Evolutionary conservation across 164 flowering plant genomes (phyloP), one percentile per base, ranked within the genome.

Genomic region (Piper betle): DNA sequence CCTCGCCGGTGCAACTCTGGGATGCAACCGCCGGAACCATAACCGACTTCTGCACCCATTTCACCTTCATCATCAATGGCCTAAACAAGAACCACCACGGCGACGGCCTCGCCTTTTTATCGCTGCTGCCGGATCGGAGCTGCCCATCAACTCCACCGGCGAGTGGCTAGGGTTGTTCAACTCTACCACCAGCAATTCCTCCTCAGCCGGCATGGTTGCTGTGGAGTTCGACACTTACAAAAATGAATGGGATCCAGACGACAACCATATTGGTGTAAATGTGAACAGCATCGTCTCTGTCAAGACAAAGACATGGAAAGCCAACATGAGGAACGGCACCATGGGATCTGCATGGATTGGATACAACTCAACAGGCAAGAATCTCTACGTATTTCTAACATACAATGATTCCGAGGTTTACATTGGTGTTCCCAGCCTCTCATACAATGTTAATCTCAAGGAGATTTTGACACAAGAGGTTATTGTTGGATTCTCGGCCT

Each of bases 61-160:
- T 71, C 53, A 58, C 55, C 4, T 74, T 74, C 58, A 60, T 56
- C 52, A 74, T 71, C 8, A 58, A 66, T 19, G 67, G 74, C 2
- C 48, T 37, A 0, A 19, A 25, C 16, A 8, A 5, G 2, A 1
- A 59, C 6, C 0, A 1, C 2, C 65, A 39, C 37, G 81, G 76
- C 3, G 84, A 78, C 60, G 89, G 89, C 13, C 43, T 84, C 0
- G 71, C 78, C 16, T 85, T 83, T 85, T 82, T 63, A 63, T 85
- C 2, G 82, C 85, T 5, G 77, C 81, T 0, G 15, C 5, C 2
- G 61, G 41, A 6, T 69, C 71, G 7, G 13, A 18, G 2, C n/a
- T 77, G 0, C 75, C 72, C 0, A 4, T 6, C 5, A 58, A 55
- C 50, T 62, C 71, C 19, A 43, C 50, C 0, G 75, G 72, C 25